Conservation (phyloP, 1,284 basidiomycete genomes). For the Amylostereum areolatum region DNA sequence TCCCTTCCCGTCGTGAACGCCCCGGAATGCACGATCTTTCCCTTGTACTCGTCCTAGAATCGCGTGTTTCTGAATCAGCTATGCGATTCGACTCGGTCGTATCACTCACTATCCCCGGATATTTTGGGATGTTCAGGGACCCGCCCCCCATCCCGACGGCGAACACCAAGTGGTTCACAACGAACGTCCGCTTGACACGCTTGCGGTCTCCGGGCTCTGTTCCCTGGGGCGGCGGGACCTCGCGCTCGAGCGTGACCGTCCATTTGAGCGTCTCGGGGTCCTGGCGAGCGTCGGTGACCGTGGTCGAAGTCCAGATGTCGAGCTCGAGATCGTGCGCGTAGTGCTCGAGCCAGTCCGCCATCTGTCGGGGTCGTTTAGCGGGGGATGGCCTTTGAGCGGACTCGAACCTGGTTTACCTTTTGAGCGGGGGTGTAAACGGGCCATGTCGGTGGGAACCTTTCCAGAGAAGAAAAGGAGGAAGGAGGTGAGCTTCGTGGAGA, state of each 20-base stretch:
- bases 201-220: too few species aligned
- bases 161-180: slow-evolving; percentile 53
- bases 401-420: slow-evolving; percentile 29
- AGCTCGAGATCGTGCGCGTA: slow-evolving; percentile 63
- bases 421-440: slow-evolving; percentile 54
- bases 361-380: slow-evolving; percentile 31
- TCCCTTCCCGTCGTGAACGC: slow-evolving; percentile 30
- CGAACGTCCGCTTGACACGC: slow-evolving; percentile 39
- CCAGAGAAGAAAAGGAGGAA: not conserved
- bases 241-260: slow-evolving; percentile 43
- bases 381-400: too few species aligned
- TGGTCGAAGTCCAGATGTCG: slow-evolving; percentile 59
- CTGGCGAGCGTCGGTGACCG: slow-evolving; percentile 35
- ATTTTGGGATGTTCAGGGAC: slow-evolving; percentile 39
- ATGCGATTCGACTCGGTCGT: not conserved
- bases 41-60: slow-evolving; percentile 39
- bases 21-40: slow-evolving; percentile 37
- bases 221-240: too few species aligned
- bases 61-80: not conserved
- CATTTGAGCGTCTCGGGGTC: slow-evolving; percentile 44
- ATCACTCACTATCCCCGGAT: slow-evolving; percentile 31
- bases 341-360: slow-evolving; percentile 64
- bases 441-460: slow-evolving; percentile 56
- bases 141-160: slow-evolving; percentile 57
- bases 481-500: too few species aligned